Evolutionary conservation across 345 rosid species (phyloP).

Genomic region (Brassica napus): DNA sequence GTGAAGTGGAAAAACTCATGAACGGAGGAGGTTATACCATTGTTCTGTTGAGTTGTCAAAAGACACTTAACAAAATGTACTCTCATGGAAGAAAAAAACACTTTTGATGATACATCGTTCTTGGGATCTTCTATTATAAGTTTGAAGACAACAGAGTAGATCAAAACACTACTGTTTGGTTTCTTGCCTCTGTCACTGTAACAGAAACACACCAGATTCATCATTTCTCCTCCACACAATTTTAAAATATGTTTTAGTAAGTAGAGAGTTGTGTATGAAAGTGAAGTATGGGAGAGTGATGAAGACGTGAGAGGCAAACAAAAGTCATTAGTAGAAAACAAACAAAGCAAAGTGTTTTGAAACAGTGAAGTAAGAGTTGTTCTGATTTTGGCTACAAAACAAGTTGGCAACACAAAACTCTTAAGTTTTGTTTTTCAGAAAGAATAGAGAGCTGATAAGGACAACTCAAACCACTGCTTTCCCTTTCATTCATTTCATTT

Average conservation of each 20-base stretch:
- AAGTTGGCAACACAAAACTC: constrained; percentile 33
- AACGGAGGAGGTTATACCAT: constrained; percentile 5
- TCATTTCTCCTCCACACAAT: constrained; percentile 33
- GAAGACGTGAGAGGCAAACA: constrained; percentile 35
- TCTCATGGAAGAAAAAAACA: constrained; percentile 21
- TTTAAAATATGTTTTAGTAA: not conserved
- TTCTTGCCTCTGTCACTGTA: constrained; percentile 30
- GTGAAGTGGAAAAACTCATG: not conserved
- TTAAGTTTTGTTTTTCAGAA: constrained; percentile 30
- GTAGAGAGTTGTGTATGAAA: constrained; percentile 7
- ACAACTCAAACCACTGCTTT: constrained; percentile 37
- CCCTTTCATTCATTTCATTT: constrained; percentile 35
- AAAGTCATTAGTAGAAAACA: constrained; percentile 30
- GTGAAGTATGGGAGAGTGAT: constrained; percentile 26
- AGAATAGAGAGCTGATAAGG: constrained; percentile 28
- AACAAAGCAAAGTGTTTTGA: constrained; percentile 34
- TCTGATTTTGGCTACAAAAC: constrained; percentile 36
- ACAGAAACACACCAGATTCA: constrained; percentile 27
- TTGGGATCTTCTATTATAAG: constrained; percentile 37
- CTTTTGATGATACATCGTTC: constrained; percentile 32
- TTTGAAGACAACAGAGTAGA: constrained; percentile 27
- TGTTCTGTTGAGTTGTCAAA: constrained; percentile 32
- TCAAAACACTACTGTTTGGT: constrained; percentile 26
- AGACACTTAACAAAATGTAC: not conserved
- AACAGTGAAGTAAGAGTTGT: constrained; percentile 29